These are phyloP conservation scores for Penicillium decumbens DNA, from an alignment of 2,329 filamentous ascomycete genomes.

Conservation along the genomic window DNA sequence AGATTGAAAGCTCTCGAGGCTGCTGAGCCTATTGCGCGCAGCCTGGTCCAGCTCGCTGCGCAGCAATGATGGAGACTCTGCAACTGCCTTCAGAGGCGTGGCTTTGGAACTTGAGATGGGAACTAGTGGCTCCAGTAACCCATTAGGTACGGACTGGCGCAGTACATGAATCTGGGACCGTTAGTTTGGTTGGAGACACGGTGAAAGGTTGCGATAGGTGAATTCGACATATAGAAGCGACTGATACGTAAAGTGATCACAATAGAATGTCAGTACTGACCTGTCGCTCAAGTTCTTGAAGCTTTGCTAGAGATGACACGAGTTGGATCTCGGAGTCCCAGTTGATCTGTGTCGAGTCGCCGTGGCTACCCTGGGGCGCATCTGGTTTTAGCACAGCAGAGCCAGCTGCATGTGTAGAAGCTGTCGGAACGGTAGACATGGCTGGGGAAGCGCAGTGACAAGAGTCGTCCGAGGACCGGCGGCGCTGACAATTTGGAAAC, in stretches of 20 bases:
- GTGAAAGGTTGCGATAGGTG: neutral
- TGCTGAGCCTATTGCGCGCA: conserved; percentile 33
- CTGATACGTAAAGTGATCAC: neutral
- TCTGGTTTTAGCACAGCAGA: neutral
- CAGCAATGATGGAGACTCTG: conserved; percentile 35
- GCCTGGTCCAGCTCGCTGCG: conserved; percentile 34
- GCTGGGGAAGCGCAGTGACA: neutral
- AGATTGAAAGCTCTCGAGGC: conserved; percentile 38
- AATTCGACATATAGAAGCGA: neutral
- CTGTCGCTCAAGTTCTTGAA: conserved; percentile 38
- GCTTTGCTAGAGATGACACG: conserved; percentile 38
- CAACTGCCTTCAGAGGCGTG: conserved; percentile 15
- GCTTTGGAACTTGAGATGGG: conserved; percentile 36
- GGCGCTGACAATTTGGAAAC: neutral
- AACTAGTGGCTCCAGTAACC: conserved; percentile 37
- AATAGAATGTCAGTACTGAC: conserved; percentile 12
- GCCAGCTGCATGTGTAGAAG: neutral
- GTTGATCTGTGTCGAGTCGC: conserved; percentile 4
- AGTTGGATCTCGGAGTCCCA: conserved; percentile 38
- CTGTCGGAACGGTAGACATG: conserved; percentile 7
- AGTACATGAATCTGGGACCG: conserved; percentile 39
- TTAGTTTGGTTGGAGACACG: conserved; percentile 3
- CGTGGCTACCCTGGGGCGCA: neutral
- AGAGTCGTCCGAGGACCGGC: neutral
- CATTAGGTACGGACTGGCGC: conserved; percentile 40